A percentile compares a stretch with the other conserved stretches of the same genome.
Conservation (phyloP, 2,329 filamentous ascomycete species). For the Rhynchosporium secalis region DNA sequence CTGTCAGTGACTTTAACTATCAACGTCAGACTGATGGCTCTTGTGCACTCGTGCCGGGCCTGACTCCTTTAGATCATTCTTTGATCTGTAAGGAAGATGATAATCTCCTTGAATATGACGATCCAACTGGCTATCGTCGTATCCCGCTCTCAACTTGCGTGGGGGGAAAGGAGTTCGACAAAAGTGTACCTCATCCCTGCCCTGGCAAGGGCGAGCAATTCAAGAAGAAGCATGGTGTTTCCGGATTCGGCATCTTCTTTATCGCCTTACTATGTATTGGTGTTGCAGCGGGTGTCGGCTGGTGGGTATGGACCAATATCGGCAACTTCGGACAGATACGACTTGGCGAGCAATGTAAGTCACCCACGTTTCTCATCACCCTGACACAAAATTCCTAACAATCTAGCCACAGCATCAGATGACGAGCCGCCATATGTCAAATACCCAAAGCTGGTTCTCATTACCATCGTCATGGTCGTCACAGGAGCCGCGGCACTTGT, state of each 20-base stretch:
- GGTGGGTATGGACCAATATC: constrained; percentile 84
- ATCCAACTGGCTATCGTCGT: constrained; percentile 83
- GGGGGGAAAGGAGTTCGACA: constrained; percentile 74
- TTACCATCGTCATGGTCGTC: constrained; percentile 61
- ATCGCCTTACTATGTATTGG: constrained; percentile 75
- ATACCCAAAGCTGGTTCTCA: constrained; percentile 75
- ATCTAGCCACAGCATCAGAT: constrained; percentile 52
- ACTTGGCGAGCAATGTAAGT: constrained; percentile 67
- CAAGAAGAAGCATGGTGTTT: constrained; percentile 68
- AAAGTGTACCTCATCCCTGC: constrained; percentile 62
- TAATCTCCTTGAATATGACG: constrained; percentile 74
- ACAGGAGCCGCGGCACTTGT: constrained; percentile 42
- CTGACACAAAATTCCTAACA: constrained; percentile 26
- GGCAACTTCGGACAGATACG: constrained; percentile 88
- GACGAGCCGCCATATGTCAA: constrained; percentile 75
- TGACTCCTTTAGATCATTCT: constrained; percentile 61
- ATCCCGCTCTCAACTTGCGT: constrained; percentile 87
- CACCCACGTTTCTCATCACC: not conserved
- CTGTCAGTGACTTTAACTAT: constrained; percentile 83
- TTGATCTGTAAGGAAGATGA: constrained; percentile 62
- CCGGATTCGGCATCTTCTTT: constrained; percentile 78
- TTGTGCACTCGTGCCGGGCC: constrained; percentile 75
- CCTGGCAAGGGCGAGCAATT: constrained; percentile 81
- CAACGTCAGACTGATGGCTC: constrained; percentile 75
- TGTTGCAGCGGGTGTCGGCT: constrained; percentile 71